A percentile compares a stretch with the other conserved stretches of the same genome.
Conservation (phyloP, 352 stramenopile species). For the Phytophthora citrophthora region DNA sequence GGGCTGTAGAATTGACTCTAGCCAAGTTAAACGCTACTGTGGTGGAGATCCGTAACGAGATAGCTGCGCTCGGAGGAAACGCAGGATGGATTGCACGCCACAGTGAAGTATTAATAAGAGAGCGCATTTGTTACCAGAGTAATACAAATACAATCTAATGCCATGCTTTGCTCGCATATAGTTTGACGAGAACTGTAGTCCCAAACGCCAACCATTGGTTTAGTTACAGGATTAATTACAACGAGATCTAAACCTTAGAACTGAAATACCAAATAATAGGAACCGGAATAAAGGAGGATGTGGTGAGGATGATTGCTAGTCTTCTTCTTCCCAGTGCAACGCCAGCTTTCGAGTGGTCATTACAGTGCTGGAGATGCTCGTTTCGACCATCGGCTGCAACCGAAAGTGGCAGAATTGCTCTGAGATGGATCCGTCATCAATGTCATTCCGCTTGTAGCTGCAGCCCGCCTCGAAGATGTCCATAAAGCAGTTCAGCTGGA, state of each 20-base stretch:
- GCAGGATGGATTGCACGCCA: constrained; percentile 48
- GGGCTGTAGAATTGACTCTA: constrained; percentile 60
- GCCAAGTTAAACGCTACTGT: constrained; percentile 63
- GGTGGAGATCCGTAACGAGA: constrained; percentile 51
- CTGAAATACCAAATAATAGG: too few species aligned
- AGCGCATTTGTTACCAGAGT: too few species aligned
- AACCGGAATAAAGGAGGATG: too few species aligned
- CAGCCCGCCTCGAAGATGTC: constrained; percentile 63
- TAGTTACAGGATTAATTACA: too few species aligned
- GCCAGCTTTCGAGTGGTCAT: constrained; percentile 29
- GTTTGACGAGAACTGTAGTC: too few species aligned
- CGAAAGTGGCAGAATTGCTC: constrained; percentile 46
- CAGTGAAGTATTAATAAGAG: constrained; percentile 50
- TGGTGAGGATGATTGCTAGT: too few species aligned
- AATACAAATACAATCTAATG: too few species aligned
- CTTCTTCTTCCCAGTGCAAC: constrained; percentile 30
- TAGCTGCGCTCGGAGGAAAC: constrained; percentile 64
- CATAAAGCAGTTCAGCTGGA: constrained; percentile 66
- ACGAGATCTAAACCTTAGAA: too few species aligned
- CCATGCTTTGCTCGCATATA: too few species aligned
- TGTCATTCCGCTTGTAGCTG: constrained; percentile 6
- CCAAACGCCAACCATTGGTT: too few species aligned
- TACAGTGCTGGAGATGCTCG: constrained; percentile 31
- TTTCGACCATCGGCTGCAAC: constrained; percentile 29
- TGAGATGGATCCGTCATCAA: neutral